A percentile compares a stretch with the other conserved stretches of the same genome.
Evolutionary conservation across 768 basidiomycete genomes (phyloP).

Genomic region (Lentinus brumalis): DNA sequence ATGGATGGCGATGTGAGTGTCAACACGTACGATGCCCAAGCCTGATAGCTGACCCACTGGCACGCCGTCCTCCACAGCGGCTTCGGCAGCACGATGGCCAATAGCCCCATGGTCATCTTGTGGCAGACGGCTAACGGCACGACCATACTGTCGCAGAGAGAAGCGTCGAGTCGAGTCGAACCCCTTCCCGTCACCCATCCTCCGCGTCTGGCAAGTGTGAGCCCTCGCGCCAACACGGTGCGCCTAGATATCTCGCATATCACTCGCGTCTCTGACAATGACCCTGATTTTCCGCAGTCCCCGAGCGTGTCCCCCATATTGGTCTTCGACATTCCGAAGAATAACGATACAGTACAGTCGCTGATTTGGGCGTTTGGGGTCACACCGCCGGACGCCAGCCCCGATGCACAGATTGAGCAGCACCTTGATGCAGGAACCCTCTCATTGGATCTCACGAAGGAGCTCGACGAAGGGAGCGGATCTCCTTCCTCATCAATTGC

Average conservation of each 20-base stretch:
- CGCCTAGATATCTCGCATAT: constrained; percentile 9
- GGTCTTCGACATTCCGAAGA: constrained; percentile 35
- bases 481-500: constrained; percentile 15
- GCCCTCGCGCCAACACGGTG: constrained; percentile 35
- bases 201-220: constrained; percentile 43
- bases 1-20: constrained; percentile 55
- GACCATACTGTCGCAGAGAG: constrained; percentile 60
- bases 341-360: constrained; percentile 28
- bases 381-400: constrained; percentile 32
- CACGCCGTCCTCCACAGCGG: constrained; percentile 31
- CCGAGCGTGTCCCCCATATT: constrained; percentile 29
- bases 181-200: constrained; percentile 48
- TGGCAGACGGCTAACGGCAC: constrained; percentile 54
- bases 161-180: constrained; percentile 46
- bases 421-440: constrained; percentile 40
- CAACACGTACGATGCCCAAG: constrained; percentile 1
- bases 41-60: not conserved
- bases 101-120: constrained; percentile 57
- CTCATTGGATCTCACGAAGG: constrained; percentile 37
- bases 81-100: constrained; percentile 52
- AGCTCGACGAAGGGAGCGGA: constrained; percentile 10
- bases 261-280: not conserved
- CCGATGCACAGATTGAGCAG: constrained; percentile 34
- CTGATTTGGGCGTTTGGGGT: constrained; percentile 44
- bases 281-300: constrained; percentile 14